Percentiles rank a stretch among this genome's conserved stretches.
Conservation (phyloP, 176 grass and related monocot species). For the Avena eriantha region DNA sequence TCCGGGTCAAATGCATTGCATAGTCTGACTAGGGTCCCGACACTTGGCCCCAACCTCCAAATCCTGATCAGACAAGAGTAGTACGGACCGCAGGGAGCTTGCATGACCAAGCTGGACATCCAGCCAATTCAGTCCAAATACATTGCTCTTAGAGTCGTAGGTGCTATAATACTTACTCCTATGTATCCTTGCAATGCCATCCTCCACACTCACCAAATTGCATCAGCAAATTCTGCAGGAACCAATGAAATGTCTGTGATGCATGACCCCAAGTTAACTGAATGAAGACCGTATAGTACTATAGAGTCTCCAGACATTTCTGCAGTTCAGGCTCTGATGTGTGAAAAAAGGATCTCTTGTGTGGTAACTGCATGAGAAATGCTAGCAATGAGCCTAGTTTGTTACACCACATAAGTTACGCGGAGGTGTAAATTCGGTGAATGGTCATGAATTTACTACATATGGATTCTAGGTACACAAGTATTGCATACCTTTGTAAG, state of each 20-base stretch:
- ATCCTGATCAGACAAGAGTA: slow-evolving; percentile 40
- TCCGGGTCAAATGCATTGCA: slow-evolving; percentile 42
- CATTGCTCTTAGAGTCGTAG: not conserved
- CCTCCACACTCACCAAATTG: not conserved
- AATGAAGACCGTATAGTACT: not conserved
- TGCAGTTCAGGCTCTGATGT: not conserved
- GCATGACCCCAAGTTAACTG: not conserved
- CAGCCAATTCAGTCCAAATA: slow-evolving; percentile 14
- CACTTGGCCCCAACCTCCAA: slow-evolving; percentile 14
- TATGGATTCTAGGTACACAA: slow-evolving; percentile 7
- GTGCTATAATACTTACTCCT: slow-evolving; percentile 7
- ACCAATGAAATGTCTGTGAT: slow-evolving; percentile 16
- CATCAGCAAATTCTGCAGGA: slow-evolving; percentile 7
- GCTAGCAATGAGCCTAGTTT: not conserved
- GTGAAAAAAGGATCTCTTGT: slow-evolving; percentile 15
- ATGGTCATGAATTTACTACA: not conserved
- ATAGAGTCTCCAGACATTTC: slow-evolving; percentile 32
- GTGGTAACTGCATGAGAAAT: slow-evolving; percentile 9
- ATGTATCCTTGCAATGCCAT: not conserved
- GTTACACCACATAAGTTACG: slow-evolving; percentile 11
- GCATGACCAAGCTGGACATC: not conserved
- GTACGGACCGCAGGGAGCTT: slow-evolving; percentile 24
- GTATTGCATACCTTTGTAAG: slow-evolving; percentile 43
- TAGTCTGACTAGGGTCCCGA: slow-evolving; percentile 36
- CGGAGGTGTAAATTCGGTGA: not conserved